Evolutionary conservation across 805 yeast genomes (phyloP), one percentile per base, ranked within the genome.

Genomic region (Brettanomyces bruxellensis): DNA sequence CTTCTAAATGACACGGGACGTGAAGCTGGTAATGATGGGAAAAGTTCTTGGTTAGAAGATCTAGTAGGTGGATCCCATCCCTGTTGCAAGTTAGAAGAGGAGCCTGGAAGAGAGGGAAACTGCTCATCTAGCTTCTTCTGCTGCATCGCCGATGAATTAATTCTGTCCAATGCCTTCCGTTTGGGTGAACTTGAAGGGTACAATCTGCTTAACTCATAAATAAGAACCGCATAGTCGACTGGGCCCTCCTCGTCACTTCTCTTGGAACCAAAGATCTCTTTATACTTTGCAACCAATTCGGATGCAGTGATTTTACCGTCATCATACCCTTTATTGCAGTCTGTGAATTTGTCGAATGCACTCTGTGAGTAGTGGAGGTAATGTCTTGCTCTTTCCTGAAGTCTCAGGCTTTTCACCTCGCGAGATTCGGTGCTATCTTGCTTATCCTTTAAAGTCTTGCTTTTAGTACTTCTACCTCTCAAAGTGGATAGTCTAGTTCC

Each of bases 361-460:
- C 64, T 60, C 11, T 61, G 61, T 28, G 80, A 71, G 53, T 82
- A 79, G 44, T 77, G 71, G 45, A 86, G 64, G 59, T 87, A 86
- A 60, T 85, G 89, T 59, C 83, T 81, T 1, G 95, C 96, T 57
- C 96, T 71, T 60, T 87, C 95, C 51, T 85, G 91, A 28, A 88
- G 70, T 53, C 96, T 73, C 58, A 72, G 65, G 50, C 68, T 73
- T 53, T 78, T 84, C 38, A 71, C 64, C 32, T 73, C 78, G 9
- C 64, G 61, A 1, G 78, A 62, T 46, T 73, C 77, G 8, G 44
- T 45, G 8, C 55, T 13, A 11, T 22, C 53, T 14, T 55, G 58
- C 40, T 52, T 54, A 37, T 52, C 57, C 11, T 34, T 28, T 18
- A 28, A 28, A 13, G 39, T 45, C 51, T 44, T 50, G 46, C 46